Percentiles rank a stretch among this genome's conserved stretches.
Conservation (phyloP, 2,329 filamentous ascomycete genomes). For the Calonectria ilicicola region DNA sequence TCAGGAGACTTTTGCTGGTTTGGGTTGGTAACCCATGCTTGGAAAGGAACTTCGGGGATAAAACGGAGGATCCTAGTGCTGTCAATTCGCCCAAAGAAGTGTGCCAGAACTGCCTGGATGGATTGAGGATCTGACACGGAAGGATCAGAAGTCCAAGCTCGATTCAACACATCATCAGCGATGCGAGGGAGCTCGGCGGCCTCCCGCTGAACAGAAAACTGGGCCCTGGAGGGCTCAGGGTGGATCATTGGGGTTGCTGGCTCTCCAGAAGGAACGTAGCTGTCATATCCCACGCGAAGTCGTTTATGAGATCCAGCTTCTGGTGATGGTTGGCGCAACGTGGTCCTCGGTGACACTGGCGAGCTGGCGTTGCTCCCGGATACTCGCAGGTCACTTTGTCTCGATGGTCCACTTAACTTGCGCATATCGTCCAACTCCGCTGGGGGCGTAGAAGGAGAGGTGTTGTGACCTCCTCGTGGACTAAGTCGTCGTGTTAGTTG, state of each 20-base stretch:
- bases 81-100: conserved; percentile 57
- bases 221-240: conserved; percentile 53
- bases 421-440: conserved; percentile 62
- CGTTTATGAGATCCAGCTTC: conserved; percentile 60
- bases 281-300: conserved; percentile 60
- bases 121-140: conserved; percentile 58
- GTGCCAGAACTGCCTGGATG: conserved; percentile 52
- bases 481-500: conserved; percentile 47
- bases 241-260: conserved; percentile 44
- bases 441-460: conserved; percentile 65
- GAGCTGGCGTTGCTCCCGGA: conserved; percentile 59
- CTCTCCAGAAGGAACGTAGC: conserved; percentile 54
- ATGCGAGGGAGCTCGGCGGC: conserved; percentile 59
- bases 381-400: conserved; percentile 51
- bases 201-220: conserved; percentile 51
- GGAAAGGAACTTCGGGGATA: conserved; percentile 54
- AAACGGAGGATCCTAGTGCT: conserved; percentile 56
- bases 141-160: conserved; percentile 63
- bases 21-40: conserved; percentile 50
- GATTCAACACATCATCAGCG: conserved; percentile 60
- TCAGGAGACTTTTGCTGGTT: conserved; percentile 53
- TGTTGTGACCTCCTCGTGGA: conserved; percentile 69
- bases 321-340: conserved; percentile 47
- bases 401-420: conserved; percentile 47
- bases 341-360: conserved; percentile 60